phyloP scores from a whole-genome alignment of 768 basidiomycete species.

The Leccinellum rugosiceps region DNA sequence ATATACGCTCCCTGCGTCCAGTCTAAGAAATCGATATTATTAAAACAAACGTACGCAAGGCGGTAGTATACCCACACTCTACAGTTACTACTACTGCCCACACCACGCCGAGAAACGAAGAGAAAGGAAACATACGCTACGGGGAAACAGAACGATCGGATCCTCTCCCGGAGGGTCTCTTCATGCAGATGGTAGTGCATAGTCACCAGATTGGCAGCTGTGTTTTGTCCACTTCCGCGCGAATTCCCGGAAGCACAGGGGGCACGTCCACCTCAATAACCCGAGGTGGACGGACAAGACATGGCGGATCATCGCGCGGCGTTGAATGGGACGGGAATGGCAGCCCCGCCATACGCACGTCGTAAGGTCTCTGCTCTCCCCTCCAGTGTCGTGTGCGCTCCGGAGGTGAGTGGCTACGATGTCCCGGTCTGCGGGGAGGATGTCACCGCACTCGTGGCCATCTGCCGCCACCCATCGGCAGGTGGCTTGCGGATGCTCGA shows the following conservation, averaged over 20 bases:
- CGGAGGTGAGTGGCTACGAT: neutral
- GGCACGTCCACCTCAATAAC: slow-evolving; percentile 8
- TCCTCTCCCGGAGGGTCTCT: neutral
- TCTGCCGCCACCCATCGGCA: neutral
- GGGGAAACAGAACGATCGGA: neutral
- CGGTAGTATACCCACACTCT: neutral
- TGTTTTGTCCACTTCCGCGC: neutral
- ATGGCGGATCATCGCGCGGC: neutral
- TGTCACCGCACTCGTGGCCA: neutral
- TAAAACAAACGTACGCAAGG: neutral
- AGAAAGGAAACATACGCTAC: neutral
- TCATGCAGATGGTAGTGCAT: neutral
- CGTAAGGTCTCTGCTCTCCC: neutral
- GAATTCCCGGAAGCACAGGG: neutral
- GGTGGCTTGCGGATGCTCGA: neutral
- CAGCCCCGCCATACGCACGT: neutral
- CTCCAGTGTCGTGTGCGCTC: neutral
- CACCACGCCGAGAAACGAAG: neutral
- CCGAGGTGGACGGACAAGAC: neutral
- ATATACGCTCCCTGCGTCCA: neutral
- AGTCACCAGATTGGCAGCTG: neutral
- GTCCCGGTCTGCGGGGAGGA: neutral
- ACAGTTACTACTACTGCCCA: no score
- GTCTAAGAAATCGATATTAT: neutral
- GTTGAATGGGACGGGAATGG: neutral